Base-by-base conservation (phyloP, 495 filamentous ascomycete genomes). In the Aspergillus nidulans region DNA sequence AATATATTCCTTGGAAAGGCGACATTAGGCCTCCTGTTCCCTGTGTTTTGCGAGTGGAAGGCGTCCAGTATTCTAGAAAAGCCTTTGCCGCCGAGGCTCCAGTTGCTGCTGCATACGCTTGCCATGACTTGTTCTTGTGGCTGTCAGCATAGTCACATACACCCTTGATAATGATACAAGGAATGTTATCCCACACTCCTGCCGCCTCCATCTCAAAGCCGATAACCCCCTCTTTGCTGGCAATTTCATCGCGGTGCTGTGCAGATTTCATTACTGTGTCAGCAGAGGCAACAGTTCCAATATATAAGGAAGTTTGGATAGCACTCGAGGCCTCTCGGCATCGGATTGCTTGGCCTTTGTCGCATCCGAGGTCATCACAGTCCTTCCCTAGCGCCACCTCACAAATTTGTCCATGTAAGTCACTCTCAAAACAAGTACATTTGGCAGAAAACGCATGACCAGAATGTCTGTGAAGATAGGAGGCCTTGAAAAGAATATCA, bases 181-280 rank as follows among this genome's bases (percentile, higher is more conserved):
- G 18, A 13, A 46, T 15, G 13, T 6, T 30, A 6, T 46, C 19
- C 3, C 24, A 46, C 4, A 46, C 25, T 6, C 43, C 43, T 13
- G 43, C 43, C 9, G 23, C 43, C 50, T 80, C 76, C 68, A 75
- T 79, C 46, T 78, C 74, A 42, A 79, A 73, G 43, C 67, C 76
- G 1, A 75, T 46, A n/a, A 76, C 55, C 25, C 60, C 41, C 0
- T 55, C 13, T 13, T 62, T 23, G 49, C 20, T 24, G 15, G 54
- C 52, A n/a, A 75, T 24, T 21, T 41, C 18, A 36, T 63, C 57
- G 47, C 57, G 42, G 1, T 30, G 43, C 18, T 36, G 5, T 3
- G 20, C 61, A 26, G 40, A 24, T 25, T 57, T 60, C 21, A 63
- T 57, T 1, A 63, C 58, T 51, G 52, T 49, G 24, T 63, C 54